A percentile compares a stretch with the other conserved stretches of the same genome.
Evolutionary conservation across 768 basidiomycete species (phyloP).

Genomic region (Trametes cubensis): DNA sequence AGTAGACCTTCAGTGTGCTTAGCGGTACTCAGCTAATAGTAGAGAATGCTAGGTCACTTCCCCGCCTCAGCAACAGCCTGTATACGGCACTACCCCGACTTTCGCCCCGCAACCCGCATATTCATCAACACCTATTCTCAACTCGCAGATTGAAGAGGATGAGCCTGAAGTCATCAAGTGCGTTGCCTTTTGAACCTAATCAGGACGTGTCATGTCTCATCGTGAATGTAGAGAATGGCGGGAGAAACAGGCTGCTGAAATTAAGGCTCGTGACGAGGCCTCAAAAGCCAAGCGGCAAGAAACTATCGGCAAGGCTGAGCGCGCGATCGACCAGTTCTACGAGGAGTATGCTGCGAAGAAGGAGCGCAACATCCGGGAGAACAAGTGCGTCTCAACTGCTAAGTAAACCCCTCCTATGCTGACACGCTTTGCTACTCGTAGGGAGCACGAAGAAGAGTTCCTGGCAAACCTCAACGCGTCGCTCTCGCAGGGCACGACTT

Average conservation of each 20-base stretch:
- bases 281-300: conserved; percentile 79
- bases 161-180: conserved; percentile 89
- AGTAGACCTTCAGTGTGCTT: conserved; percentile 26
- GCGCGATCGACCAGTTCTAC: conserved; percentile 88
- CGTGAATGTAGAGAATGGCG: conserved; percentile 74
- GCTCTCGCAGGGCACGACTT: conserved; percentile 89
- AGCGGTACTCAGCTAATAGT: neutral
- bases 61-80: conserved; percentile 34
- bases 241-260: conserved; percentile 82
- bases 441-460: conserved; percentile 87
- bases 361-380: conserved; percentile 87
- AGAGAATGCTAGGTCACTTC: conserved; percentile 19
- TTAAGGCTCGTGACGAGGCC: conserved; percentile 78
- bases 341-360: conserved; percentile 87
- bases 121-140: conserved; percentile 74
- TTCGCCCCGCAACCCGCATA: conserved; percentile 77
- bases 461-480: conserved; percentile 69
- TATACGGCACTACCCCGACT: conserved; percentile 53
- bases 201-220: neutral
- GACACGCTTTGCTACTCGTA: conserved; percentile 34
- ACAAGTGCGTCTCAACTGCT: conserved; percentile 69
- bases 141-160: conserved; percentile 68
- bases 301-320: conserved; percentile 81
- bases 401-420: too few relatives aligned
- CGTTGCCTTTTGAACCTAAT: conserved; percentile 26